A percentile compares a stretch with the other conserved stretches of the same genome.
phyloP scores from a whole-genome alignment of 1,284 basidiomycete genomes.

The Heimioporus retisporus region DNA sequence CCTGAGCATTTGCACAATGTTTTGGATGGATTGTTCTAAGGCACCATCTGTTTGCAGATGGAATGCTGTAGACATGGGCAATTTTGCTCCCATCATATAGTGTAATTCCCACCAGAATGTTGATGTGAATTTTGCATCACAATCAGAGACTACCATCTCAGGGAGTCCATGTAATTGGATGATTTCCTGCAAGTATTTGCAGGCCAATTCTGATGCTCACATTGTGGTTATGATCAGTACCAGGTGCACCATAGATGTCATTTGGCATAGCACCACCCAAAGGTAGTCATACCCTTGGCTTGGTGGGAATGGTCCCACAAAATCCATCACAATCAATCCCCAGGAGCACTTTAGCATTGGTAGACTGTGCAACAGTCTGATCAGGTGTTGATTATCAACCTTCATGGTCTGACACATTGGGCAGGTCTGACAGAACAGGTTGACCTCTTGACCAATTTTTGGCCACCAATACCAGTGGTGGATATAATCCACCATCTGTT shows the following conservation, averaged over 20 bases:
- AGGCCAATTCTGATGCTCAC: constrained; percentile 33
- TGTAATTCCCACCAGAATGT: neutral
- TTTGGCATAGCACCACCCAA: constrained; percentile 42
- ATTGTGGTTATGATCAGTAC: constrained; percentile 28
- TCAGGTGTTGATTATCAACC: neutral
- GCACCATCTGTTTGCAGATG: constrained; percentile 55
- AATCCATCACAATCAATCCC: neutral
- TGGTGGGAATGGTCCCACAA: neutral
- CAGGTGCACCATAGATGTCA: constrained; percentile 48
- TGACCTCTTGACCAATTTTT: constrained; percentile 23
- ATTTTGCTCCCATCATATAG: neutral
- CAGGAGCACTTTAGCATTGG: neutral
- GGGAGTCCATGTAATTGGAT: constrained; percentile 24
- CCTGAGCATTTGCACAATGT: neutral
- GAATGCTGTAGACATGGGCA: constrained; percentile 39
- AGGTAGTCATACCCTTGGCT: constrained; percentile 23
- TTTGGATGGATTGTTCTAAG: constrained; percentile 35
- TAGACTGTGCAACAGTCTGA: neutral
- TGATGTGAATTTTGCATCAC: constrained; percentile 17
- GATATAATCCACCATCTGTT: constrained; percentile 11
- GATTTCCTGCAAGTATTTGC: constrained; percentile 32
- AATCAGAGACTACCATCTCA: no score
- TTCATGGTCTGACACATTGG: neutral
- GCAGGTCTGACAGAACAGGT: constrained; percentile 18
- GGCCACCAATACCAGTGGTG: constrained; percentile 7